Conservation (phyloP, 2,329 filamentous ascomycete genomes). For the Sporothrix dimorphospora region DNA sequence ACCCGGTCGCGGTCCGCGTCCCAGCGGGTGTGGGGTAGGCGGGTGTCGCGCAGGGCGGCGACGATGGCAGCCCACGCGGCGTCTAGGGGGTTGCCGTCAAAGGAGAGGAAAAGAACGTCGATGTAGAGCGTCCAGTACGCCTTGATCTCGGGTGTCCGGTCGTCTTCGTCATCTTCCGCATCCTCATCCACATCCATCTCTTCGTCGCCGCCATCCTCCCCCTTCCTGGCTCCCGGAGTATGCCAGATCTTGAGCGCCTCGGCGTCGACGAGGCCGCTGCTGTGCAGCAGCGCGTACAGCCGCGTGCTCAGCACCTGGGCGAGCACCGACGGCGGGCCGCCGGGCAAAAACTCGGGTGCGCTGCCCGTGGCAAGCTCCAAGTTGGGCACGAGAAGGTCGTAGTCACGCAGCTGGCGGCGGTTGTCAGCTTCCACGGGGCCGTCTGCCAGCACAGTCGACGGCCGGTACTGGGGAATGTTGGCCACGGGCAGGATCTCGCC, state of each 20-base stretch:
- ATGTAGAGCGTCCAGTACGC: constrained; percentile 96
- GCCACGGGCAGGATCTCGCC: constrained; percentile 78
- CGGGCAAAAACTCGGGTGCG: constrained; percentile 81
- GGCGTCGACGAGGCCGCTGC: constrained; percentile 66
- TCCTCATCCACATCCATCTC: constrained; percentile 39
- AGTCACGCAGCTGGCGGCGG: constrained; percentile 57
- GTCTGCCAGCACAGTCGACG: constrained; percentile 38
- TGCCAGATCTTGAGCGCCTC: constrained; percentile 76
- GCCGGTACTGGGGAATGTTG: constrained; percentile 70
- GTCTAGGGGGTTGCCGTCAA: constrained; percentile 91
- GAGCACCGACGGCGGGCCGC: constrained; percentile 75
- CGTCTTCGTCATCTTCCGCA: constrained; percentile 36
- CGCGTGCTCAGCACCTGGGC: constrained; percentile 86
- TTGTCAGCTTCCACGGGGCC: constrained; percentile 33
- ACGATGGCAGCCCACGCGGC: constrained; percentile 84
- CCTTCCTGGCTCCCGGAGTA: constrained; percentile 40
- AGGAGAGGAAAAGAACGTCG: constrained; percentile 90
- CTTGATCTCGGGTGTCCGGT: constrained; percentile 56
- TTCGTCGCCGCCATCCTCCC: constrained; percentile 34
- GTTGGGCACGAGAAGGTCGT: constrained; percentile 86
- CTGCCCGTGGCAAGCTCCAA: constrained; percentile 90
- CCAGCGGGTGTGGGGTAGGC: constrained; percentile 78
- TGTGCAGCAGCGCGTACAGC: constrained; percentile 75
- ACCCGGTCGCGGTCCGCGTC: constrained; percentile 79
- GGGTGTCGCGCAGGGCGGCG: constrained; percentile 77